A percentile compares a stretch with the other conserved stretches of the same genome.
Conservation (phyloP, 164 flowering plant genomes). For the Houttuynia cordata region DNA sequence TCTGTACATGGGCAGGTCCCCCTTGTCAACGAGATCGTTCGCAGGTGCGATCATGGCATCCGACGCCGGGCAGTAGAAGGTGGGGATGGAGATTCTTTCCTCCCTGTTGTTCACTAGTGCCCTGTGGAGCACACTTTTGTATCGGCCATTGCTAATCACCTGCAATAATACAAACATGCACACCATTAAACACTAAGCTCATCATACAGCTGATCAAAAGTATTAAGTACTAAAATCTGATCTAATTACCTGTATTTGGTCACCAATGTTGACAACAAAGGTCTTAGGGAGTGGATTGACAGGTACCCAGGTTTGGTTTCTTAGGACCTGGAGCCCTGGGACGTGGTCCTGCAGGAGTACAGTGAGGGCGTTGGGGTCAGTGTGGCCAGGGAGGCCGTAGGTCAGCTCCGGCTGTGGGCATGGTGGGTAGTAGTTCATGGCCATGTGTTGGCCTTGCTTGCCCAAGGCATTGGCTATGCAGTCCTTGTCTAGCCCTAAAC, state of each 20-base stretch:
- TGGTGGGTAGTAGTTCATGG: constrained; percentile 63
- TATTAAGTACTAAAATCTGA: background rate
- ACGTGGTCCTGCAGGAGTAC: constrained; percentile 57
- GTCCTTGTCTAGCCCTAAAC: constrained; percentile 40
- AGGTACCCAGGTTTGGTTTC: constrained; percentile 42
- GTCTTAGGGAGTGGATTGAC: constrained; percentile 47
- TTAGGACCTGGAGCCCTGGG: constrained; percentile 49
- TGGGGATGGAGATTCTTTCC: constrained; percentile 49
- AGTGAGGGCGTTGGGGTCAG: constrained; percentile 53
- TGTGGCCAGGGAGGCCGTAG: constrained; percentile 54
- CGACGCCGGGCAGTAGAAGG: constrained; percentile 46
- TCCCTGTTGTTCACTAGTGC: constrained; percentile 39
- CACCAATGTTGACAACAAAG: constrained; percentile 65
- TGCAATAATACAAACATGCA: constrained; percentile 5
- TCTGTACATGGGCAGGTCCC: constrained; percentile 24
- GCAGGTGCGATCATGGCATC: constrained; percentile 45
- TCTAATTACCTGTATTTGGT: constrained; percentile 56
- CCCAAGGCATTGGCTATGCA: constrained; percentile 25
- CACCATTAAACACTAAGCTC: background rate
- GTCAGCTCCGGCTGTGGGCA: constrained; percentile 74
- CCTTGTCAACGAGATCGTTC: constrained; percentile 10
- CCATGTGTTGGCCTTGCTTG: constrained; percentile 61
- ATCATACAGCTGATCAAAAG: background rate
- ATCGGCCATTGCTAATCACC: constrained; percentile 53
- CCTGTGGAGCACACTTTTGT: constrained; percentile 55